These are phyloP conservation scores for Hibiscus mutabilis DNA, from an alignment of 345 rosid species.

Conservation along the genomic window DNA sequence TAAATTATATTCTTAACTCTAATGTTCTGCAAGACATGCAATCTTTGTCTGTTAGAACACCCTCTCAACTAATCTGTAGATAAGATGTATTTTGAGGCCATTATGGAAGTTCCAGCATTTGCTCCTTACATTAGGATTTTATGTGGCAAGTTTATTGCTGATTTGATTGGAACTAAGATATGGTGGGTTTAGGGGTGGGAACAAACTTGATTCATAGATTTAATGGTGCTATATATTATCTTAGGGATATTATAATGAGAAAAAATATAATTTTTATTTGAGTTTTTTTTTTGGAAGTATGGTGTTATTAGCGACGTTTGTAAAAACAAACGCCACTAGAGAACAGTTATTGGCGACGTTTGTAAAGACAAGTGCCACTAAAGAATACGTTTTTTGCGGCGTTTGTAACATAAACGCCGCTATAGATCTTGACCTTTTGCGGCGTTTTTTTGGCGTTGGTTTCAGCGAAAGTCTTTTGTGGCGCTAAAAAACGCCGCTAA, in stretches of 20 bases:
- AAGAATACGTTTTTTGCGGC: too few species aligned
- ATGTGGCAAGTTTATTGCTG: neutral
- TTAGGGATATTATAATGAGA: neutral
- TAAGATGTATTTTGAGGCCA: neutral
- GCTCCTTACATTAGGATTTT: neutral
- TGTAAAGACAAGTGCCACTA: too few species aligned
- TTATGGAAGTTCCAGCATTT: neutral
- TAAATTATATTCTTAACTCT: constrained; percentile 4
- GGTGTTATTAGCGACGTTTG: too few species aligned
- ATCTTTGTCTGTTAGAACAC: neutral
- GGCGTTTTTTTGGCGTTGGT: too few species aligned
- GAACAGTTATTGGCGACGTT: too few species aligned
- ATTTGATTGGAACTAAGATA: neutral
- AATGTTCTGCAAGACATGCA: neutral
- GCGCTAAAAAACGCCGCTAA: too few species aligned
- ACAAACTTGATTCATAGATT: neutral
- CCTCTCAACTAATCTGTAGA: neutral
- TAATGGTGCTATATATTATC: neutral
- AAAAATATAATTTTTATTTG: neutral
- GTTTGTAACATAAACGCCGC: too few species aligned
- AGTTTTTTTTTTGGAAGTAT: too few species aligned
- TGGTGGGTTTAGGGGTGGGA: neutral
- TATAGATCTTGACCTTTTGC: too few species aligned
- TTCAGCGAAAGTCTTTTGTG: too few species aligned
- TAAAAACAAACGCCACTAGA: too few species aligned